Conservation (phyloP, 768 basidiomycete species). For the Russula ochroleuca region DNA sequence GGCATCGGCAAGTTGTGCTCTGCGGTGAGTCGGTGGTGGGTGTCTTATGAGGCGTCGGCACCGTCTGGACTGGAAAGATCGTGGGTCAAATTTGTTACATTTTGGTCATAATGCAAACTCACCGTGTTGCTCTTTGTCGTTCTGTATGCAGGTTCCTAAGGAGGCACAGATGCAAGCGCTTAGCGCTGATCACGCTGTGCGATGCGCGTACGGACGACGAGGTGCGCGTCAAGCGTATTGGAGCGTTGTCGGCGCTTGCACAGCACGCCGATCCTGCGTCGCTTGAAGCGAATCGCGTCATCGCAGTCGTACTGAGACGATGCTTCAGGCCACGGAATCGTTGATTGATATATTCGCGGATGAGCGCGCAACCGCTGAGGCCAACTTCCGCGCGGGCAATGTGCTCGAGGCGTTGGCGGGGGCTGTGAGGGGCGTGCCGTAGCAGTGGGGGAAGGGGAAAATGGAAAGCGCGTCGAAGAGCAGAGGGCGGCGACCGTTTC, state of each 20-base stretch:
- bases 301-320: slow-evolving; percentile 65
- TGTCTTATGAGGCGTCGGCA: no score
- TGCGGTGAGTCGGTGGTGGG: slow-evolving; percentile 59
- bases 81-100: no score
- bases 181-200: slow-evolving; percentile 68
- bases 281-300: slow-evolving; percentile 63
- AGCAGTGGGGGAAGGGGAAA: no score
- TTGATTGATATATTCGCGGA: slow-evolving; percentile 94
- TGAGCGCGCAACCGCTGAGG: slow-evolving; percentile 73
- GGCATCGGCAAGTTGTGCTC: slow-evolving; percentile 70
- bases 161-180: slow-evolving; percentile 56
- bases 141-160: slow-evolving; percentile 45
- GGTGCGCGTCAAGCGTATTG: slow-evolving; percentile 73
- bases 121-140: neutral
- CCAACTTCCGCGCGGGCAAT: slow-evolving; percentile 65
- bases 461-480: no score
- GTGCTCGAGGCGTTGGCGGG: slow-evolving; percentile 53
- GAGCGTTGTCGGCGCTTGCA: slow-evolving; percentile 81
- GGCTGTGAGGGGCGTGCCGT: slow-evolving; percentile 57
- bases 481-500: no score
- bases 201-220: slow-evolving; percentile 49
- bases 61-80: no score
- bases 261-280: slow-evolving; percentile 49
- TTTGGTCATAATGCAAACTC: no score
- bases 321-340: slow-evolving; percentile 75